A percentile compares a stretch with the other conserved stretches of the same genome.
Evolutionary conservation across 495 filamentous ascomycete species (phyloP).

Genomic region (Penicillium pancosmium): DNA sequence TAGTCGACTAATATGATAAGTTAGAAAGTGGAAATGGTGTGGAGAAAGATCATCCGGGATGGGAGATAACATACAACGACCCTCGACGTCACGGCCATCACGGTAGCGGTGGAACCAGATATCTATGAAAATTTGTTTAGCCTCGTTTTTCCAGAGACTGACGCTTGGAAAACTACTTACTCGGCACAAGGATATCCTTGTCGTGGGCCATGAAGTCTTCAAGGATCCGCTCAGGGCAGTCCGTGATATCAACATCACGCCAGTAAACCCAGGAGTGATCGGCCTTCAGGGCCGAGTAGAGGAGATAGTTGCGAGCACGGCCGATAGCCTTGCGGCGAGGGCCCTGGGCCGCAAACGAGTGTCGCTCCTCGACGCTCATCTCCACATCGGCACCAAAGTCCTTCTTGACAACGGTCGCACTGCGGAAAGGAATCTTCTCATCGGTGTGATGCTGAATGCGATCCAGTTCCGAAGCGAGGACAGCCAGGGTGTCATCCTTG

Average conservation of each 20-base stretch:
- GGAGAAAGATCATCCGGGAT: background rate
- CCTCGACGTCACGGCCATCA: slow-evolving; percentile 84
- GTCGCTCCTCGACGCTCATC: slow-evolving; percentile 60
- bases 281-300: slow-evolving; percentile 80
- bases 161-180: slow-evolving; percentile 55
- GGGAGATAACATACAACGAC: slow-evolving; percentile 69
- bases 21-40: slow-evolving; percentile 12
- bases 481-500: slow-evolving; percentile 83
- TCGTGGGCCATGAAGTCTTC: slow-evolving; percentile 96
- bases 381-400: slow-evolving; percentile 74
- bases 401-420: slow-evolving; percentile 81
- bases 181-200: slow-evolving; percentile 90
- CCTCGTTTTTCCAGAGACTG: background rate
- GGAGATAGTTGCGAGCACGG: slow-evolving; percentile 86
- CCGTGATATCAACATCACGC: slow-evolving; percentile 95
- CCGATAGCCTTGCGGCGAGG: slow-evolving; percentile 91
- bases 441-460: slow-evolving; percentile 84
- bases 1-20: slow-evolving; percentile 75
- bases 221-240: slow-evolving; percentile 83
- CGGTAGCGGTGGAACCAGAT: slow-evolving; percentile 97
- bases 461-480: slow-evolving; percentile 78
- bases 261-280: slow-evolving; percentile 99
- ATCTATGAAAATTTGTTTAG: slow-evolving; percentile 58
- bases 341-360: slow-evolving; percentile 79
- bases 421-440: slow-evolving; percentile 74